Evolutionary conservation across 441 rosid species (phyloP).

Genomic region (Populus hybrid): DNA sequence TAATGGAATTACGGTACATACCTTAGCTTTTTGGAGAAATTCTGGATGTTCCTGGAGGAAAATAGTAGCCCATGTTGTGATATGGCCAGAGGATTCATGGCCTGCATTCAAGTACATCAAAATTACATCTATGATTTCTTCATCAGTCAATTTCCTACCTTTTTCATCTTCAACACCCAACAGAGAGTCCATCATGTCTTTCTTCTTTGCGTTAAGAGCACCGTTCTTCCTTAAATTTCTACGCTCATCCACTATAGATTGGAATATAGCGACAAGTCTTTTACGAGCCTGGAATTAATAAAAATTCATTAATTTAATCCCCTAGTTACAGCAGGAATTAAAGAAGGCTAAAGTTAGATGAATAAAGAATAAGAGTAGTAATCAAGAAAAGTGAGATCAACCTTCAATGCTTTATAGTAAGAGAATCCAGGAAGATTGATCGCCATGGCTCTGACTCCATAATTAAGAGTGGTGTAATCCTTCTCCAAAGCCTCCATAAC

Average conservation of each 20-base stretch:
- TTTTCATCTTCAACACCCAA: constrained; percentile 64
- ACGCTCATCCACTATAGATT: constrained; percentile 46
- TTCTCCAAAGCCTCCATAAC: constrained; percentile 64
- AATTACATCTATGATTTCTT: constrained; percentile 71
- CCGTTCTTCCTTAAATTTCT: constrained; percentile 29
- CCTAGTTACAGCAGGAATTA: too few species aligned
- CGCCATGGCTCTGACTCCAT: constrained; percentile 86
- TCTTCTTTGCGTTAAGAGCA: constrained; percentile 20
- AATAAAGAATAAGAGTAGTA: too few species aligned
- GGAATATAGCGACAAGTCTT: constrained; percentile 55
- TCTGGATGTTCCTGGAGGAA: constrained; percentile 61
- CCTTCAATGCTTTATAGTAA: constrained; percentile 76
- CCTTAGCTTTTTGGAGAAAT: constrained; percentile 54
- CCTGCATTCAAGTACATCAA: constrained; percentile 89
- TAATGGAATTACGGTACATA: neutral
- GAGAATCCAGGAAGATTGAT: constrained; percentile 84
- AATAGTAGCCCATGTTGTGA: constrained; percentile 77
- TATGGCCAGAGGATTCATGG: constrained; percentile 90
- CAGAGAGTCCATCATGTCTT: constrained; percentile 80
- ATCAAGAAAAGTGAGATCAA: neutral
- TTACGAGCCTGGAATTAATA: constrained; percentile 61
- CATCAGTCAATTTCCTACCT: constrained; percentile 51
- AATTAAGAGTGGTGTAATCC: constrained; percentile 67
- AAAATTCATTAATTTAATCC: neutral
- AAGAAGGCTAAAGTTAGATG: too few species aligned